These are phyloP conservation scores for Quercus berberidifolia DNA, from an alignment of 306 rosid genomes.

Conservation along the genomic window DNA sequence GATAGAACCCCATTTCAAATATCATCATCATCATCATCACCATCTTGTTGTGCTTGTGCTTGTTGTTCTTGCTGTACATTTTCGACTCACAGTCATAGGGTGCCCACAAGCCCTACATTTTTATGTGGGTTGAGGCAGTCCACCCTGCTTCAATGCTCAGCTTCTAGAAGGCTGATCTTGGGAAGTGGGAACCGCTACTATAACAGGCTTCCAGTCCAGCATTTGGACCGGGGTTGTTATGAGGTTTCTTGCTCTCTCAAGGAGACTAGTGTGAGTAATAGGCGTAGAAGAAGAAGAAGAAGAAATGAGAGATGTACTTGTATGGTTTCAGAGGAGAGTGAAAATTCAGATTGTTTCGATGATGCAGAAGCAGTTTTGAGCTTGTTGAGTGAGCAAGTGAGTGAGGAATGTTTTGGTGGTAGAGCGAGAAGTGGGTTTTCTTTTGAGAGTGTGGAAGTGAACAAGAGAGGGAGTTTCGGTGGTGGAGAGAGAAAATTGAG, in stretches of 20 bases:
- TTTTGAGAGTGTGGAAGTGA: slow-evolving; percentile 33
- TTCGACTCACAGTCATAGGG: slow-evolving; percentile 41
- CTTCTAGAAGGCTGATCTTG: slow-evolving; percentile 67
- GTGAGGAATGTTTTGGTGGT: slow-evolving; percentile 29
- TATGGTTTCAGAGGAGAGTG: slow-evolving; percentile 34
- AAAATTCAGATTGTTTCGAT: slow-evolving; percentile 32
- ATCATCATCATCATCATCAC: slow-evolving; percentile 23
- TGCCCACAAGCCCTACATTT: slow-evolving; percentile 36
- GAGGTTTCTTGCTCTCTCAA: slow-evolving; percentile 33
- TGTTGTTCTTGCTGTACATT: slow-evolving; percentile 49
- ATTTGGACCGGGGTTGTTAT: slow-evolving; percentile 31
- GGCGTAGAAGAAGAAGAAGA: slow-evolving; percentile 45
- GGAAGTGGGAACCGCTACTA: slow-evolving; percentile 37
- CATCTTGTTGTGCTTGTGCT: slow-evolving; percentile 16
- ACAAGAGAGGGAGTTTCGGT: slow-evolving; percentile 30
- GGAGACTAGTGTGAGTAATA: slow-evolving; percentile 38
- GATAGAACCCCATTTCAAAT: slow-evolving; percentile 42
- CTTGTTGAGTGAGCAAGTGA: slow-evolving; percentile 70
- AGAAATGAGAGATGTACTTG: slow-evolving; percentile 27
- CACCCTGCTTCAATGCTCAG: slow-evolving; percentile 64
- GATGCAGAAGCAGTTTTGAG: slow-evolving; percentile 63
- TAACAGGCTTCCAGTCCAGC: slow-evolving; percentile 40
- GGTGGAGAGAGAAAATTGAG: slow-evolving; percentile 37
- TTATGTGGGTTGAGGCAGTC: slow-evolving; percentile 81
- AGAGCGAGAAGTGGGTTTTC: slow-evolving; percentile 30